phyloP scores from a whole-genome alignment of 2,329 filamentous ascomycete species.

The Cryphonectria naterciae region DNA sequence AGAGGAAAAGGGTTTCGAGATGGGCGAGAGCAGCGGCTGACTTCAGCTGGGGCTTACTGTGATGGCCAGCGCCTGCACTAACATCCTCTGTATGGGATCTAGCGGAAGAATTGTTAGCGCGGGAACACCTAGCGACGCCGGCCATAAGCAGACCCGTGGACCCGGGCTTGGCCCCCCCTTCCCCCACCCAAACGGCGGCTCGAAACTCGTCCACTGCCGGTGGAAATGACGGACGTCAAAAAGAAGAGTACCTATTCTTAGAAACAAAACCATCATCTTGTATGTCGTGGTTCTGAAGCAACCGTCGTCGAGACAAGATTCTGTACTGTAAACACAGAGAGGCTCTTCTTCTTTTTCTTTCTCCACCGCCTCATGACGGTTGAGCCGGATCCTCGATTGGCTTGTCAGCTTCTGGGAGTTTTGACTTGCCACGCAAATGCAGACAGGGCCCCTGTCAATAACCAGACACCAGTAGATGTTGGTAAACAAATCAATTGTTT shows the following conservation, averaged over 20 bases:
- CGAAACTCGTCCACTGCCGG: slow-evolving; percentile 23
- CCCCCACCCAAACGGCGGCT: slow-evolving; percentile 15
- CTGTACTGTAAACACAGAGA: not conserved
- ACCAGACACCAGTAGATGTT: too few species aligned
- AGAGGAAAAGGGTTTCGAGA: slow-evolving; percentile 20
- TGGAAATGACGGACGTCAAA: slow-evolving; percentile 2
- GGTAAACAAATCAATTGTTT: too few species aligned
- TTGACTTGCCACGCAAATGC: slow-evolving; percentile 11
- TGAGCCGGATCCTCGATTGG: not conserved
- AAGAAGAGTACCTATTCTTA: slow-evolving; percentile 19
- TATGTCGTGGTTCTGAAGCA: not conserved
- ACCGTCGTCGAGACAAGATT: slow-evolving; percentile 4
- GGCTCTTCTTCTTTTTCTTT: not conserved
- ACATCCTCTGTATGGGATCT: not conserved
- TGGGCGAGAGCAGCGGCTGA: slow-evolving; percentile 14
- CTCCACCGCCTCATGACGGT: not conserved
- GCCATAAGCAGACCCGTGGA: slow-evolving; percentile 17
- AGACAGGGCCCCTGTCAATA: not conserved
- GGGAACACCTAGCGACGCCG: not conserved
- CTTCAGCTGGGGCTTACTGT: slow-evolving; percentile 7
- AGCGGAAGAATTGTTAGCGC: slow-evolving; percentile 10
- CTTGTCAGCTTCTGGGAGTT: slow-evolving; percentile 3
- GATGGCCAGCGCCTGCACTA: slow-evolving; percentile 22
- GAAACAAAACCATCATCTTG: not conserved
- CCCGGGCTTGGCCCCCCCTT: slow-evolving; percentile 12